phyloP scores from a whole-genome alignment of 139 green algal genomes.

The Closterium sp. region DNA sequence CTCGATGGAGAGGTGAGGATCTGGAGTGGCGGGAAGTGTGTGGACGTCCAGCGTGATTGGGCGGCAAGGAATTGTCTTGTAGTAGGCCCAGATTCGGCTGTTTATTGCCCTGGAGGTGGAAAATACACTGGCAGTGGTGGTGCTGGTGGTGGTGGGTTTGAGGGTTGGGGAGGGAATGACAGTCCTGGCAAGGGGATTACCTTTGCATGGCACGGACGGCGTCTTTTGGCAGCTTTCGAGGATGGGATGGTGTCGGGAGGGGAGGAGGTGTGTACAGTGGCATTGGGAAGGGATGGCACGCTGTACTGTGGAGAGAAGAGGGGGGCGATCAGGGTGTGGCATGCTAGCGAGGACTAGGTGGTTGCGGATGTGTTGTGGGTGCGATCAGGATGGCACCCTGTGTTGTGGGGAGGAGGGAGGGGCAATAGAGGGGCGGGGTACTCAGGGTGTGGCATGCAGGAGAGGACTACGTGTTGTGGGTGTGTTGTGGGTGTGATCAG shows the following conservation, averaged over 20 bases:
- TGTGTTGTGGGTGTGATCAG: no score
- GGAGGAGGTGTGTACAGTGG: not conserved
- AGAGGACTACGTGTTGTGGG: no score
- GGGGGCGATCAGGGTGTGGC: not conserved
- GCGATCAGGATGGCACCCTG: no score
- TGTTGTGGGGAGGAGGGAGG: not conserved
- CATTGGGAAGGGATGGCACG: not conserved
- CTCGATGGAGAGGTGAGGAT: not conserved
- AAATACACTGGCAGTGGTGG: not conserved
- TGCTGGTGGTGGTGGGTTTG: not conserved
- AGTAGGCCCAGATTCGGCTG: not conserved
- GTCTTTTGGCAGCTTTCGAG: not conserved
- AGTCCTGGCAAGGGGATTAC: not conserved
- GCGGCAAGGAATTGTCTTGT: not conserved
- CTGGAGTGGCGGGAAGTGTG: not conserved
- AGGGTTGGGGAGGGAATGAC: not conserved
- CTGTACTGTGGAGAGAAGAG: not conserved
- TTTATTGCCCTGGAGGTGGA: not conserved
- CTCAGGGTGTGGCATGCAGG: no score
- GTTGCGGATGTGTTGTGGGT: no score
- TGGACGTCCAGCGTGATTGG: not conserved
- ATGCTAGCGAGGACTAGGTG: not conserved
- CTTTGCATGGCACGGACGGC: not conserved
- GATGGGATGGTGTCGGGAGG: not conserved
- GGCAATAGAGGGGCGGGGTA: no score